Base-by-base conservation (phyloP, 2,329 filamentous ascomycete species). In the Aspergillus udagawae region DNA sequence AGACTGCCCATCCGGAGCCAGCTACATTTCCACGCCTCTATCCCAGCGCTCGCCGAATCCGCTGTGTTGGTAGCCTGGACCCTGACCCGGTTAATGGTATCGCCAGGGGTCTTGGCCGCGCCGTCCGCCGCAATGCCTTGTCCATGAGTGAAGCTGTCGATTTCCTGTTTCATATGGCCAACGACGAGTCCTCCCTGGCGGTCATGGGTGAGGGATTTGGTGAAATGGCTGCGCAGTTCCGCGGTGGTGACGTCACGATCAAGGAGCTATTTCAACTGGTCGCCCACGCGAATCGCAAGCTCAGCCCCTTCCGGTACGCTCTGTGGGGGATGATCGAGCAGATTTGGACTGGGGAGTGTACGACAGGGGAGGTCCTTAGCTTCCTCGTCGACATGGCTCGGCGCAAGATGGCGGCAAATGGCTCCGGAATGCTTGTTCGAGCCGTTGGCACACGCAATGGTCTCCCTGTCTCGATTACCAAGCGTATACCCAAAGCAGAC, bases 1-100 rank as follows among this genome's bases (percentile, higher is more conserved):
- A 62, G 51, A 60, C 55, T 6, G 60, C 59, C n/a, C 58, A 62
- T 49, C 60, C 58, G n/a, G 58, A 62, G 49, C 58, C 58, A n/a
- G 55, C 60, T 9, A 62, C 60, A 4, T 51, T 62, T 2, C 60
- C 60, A n/a, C 60, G 53, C 42, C 55, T 52, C 60, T 28, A 8
- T 28, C 27, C 27, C 27, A 8, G 8, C 27, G 27, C 27, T 28
- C 27, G 27, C 27, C 27, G 58, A 20, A 62, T 62, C 47, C 54
- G 60, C 14, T 56, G 52, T 44, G 20, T 52, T 3, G 60, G 60
- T 12, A 52, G 52, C 27, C 47, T 62, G 20, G 53, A 53, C 17
- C 60, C 60, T 17, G 48, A 51, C 14, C 60, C 60, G 45, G 53
- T 55, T 29, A 62, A 62, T 35, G 59, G 54, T 5, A 52, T 63